Evolutionary conservation across 371 early-diverging fungal genomes (phyloP), one percentile per base, ranked within the genome.

Genomic region (Caulochytrium protostelioides): DNA sequence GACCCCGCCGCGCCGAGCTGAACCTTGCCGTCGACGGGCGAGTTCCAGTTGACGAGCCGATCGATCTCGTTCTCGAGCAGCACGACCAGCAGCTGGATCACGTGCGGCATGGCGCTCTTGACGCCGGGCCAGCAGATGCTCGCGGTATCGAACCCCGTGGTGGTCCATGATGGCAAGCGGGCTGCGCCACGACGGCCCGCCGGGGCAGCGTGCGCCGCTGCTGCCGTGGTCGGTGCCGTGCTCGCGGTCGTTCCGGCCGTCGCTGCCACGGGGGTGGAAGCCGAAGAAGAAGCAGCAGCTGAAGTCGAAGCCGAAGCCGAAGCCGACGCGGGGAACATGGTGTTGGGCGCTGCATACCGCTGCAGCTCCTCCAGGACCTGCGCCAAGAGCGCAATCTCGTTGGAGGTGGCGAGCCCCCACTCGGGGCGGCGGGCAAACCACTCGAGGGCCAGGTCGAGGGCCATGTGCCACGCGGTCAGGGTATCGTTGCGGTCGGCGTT

Each of bases 41-140:
- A 83, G 27, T 73, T 72, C 85, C 91, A 85, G 0, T 81, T 72
- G 6, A 70, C 63, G 32, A 83, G 51, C 13, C 80, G 72, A 25
- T 71, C 62, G 23, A 91, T 45, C 44, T 94, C 94, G 37, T 75
- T 79, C 45, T 89, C 91, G 15, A 84, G 47, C 22, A 94, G 67
- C 9, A 90, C 43, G 30, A 81, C 49, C 15, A 90, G 39, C 8
- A 91, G 49, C 27, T 62, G 52, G 19, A n/a, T n/a, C n/a, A n/a
- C n/a, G n/a, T n/a, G n/a, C n/a, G n/a, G n/a, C n/a, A n/a, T 67
- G 62, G 20, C 52, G 66, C 33, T 68, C 69, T 9, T 41, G 40
- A 6, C 63, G 48, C 21, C 61, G 55, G 20, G 62, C 61, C 38
- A 49, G 37, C 16, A 68, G 48, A 17, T 54, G 46, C 38, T 60